Evolutionary conservation across 352 stramenopile genomes (phyloP).

Genomic region (Globisporangium echinulatum): DNA sequence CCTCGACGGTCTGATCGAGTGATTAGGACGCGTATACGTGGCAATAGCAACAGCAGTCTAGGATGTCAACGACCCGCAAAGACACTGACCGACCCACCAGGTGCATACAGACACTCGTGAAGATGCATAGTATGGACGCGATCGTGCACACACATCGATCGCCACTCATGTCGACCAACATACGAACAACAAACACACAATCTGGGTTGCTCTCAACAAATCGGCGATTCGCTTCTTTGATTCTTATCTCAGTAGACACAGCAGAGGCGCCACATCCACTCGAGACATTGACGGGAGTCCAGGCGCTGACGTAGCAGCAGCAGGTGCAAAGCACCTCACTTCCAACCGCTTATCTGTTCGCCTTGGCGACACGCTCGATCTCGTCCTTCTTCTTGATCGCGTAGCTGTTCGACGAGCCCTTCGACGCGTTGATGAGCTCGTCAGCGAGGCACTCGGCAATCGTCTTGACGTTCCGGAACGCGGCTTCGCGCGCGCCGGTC

Average conservation of each 20-base stretch:
- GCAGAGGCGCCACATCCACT: constrained; percentile 20
- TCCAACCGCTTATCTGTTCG: constrained; percentile 95
- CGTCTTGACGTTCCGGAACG: constrained; percentile 99
- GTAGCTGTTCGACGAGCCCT: constrained; percentile 99
- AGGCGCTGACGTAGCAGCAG: no score
- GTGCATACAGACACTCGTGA: no score
- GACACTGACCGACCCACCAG: no score
- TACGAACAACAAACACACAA: no score
- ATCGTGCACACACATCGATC: no score
- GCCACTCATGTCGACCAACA: no score
- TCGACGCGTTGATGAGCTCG: constrained; percentile 99
- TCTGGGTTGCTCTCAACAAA: constrained; percentile 73
- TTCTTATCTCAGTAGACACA: constrained; percentile 38
- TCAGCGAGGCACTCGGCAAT: constrained; percentile 99
- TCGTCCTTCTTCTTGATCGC: constrained; percentile 99
- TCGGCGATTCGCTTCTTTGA: constrained; percentile 73
- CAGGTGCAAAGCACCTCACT: no score
- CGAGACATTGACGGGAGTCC: background rate
- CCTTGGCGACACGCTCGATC: constrained; percentile 99
- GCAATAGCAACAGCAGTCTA: no score
- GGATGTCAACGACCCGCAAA: background rate
- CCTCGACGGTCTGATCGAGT: constrained; percentile 59
- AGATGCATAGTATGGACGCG: no score
- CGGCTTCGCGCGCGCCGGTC: constrained; percentile 95
- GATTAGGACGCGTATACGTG: background rate